A percentile compares a stretch with the other conserved stretches of the same genome.
Evolutionary conservation across 1,139 yeast genomes (phyloP).

Genomic region (Debaryomyces singareniensis): DNA sequence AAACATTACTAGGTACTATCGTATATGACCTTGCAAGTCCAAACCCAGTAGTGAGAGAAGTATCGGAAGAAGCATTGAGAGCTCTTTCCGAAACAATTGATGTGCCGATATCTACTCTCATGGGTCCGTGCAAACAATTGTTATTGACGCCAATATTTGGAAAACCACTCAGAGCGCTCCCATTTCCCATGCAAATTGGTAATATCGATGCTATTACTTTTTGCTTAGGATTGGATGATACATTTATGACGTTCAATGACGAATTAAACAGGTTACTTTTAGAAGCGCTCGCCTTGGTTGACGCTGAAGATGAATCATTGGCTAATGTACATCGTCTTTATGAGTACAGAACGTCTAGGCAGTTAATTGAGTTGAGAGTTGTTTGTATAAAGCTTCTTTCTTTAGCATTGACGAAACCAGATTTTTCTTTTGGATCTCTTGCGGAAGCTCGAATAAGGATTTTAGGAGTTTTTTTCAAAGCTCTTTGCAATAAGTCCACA

Average conservation of each 20-base stretch:
- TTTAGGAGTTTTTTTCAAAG: constrained; percentile 90
- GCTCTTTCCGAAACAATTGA: constrained; percentile 65
- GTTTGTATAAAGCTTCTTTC: constrained; percentile 84
- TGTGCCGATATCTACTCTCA: constrained; percentile 65
- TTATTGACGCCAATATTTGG: constrained; percentile 91
- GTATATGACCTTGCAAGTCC: constrained; percentile 93
- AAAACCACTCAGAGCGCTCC: constrained; percentile 91
- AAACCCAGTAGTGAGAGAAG: constrained; percentile 71
- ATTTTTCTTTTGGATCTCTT: constrained; percentile 68
- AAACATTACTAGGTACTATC: constrained; percentile 75
- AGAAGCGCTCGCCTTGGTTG: constrained; percentile 91
- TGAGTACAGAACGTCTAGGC: constrained; percentile 85
- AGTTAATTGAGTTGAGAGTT: constrained; percentile 76
- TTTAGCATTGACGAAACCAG: constrained; percentile 76
- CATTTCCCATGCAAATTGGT: constrained; percentile 98
- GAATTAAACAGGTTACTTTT: constrained; percentile 77
- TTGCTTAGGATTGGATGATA: constrained; percentile 73
- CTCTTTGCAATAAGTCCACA: constrained; percentile 78
- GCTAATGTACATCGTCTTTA: constrained; percentile 81
- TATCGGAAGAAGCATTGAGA: constrained; percentile 68
- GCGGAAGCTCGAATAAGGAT: constrained; percentile 82
- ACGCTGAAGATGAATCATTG: constrained; percentile 94
- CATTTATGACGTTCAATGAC: constrained; percentile 82
- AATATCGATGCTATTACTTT: constrained; percentile 94
- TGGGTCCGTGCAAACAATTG: constrained; percentile 77